Conservation (phyloP, 805 yeast species). For the Starmerella tilneyi region DNA sequence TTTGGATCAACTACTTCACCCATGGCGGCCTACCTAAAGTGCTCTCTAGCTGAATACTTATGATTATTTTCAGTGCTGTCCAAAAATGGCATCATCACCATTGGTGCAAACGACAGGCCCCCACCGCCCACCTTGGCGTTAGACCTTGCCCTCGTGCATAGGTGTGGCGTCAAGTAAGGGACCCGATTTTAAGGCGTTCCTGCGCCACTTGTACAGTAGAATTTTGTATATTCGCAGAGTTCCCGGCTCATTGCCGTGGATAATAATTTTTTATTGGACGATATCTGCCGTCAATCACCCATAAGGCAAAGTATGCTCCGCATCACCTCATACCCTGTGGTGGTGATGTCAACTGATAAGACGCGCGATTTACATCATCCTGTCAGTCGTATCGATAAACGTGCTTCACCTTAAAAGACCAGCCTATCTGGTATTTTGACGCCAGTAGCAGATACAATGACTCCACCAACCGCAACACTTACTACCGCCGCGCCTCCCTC, state of each 20-base stretch:
- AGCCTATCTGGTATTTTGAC: too few relatives aligned
- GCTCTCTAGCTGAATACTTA: background rate
- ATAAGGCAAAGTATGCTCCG: background rate
- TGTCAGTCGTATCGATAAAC: background rate
- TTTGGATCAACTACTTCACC: background rate
- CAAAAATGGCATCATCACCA: conserved; percentile 3
- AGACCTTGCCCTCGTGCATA: background rate
- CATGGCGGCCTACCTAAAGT: background rate
- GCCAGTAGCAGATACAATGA: too few relatives aligned
- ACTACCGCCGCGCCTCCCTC: background rate
- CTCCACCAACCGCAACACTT: background rate
- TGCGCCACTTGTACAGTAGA: too few relatives aligned
- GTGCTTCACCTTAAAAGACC: background rate
- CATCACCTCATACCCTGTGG: conserved; percentile 6
- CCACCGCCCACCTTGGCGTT: too few relatives aligned
- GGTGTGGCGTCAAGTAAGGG: background rate
- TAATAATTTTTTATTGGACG: too few relatives aligned
- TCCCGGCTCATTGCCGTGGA: too few relatives aligned
- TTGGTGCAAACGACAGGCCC: background rate
- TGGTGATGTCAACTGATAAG: conserved; percentile 5
- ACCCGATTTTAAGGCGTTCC: too few relatives aligned
- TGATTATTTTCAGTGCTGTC: background rate
- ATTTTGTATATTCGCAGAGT: too few relatives aligned
- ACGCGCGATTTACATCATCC: background rate
- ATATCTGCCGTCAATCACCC: too few relatives aligned